Evolutionary conservation across 2,329 filamentous ascomycete genomes (phyloP).

Genomic region (Neonectria magnoliae): DNA sequence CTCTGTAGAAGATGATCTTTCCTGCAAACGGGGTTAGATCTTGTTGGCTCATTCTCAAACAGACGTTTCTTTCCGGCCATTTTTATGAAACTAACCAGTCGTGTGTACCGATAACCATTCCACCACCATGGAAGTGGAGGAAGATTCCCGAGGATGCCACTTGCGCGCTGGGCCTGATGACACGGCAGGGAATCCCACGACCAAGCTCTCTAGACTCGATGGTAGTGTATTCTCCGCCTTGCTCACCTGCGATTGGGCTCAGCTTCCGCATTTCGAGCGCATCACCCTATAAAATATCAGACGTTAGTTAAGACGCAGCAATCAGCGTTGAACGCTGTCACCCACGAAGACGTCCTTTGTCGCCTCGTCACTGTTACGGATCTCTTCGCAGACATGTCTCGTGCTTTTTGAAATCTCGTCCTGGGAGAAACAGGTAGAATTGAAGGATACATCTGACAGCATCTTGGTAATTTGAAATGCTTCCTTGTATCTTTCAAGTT

Average conservation of each 20-base stretch:
- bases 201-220: constrained; percentile 11
- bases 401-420: constrained; percentile 2
- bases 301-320: no score
- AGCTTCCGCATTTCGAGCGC: background rate
- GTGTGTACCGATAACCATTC: constrained; percentile 6
- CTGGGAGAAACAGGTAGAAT: background rate
- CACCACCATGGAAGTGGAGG: constrained; percentile 19
- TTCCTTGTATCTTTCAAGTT: background rate
- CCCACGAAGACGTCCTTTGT: constrained; percentile 5
- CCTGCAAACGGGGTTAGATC: background rate
- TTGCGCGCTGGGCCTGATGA: background rate
- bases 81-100: constrained; percentile 1
- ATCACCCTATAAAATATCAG: background rate
- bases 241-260: background rate
- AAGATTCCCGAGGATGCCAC: constrained; percentile 1
- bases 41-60: background rate
- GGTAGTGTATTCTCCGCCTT: constrained; percentile 3
- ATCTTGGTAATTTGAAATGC: background rate
- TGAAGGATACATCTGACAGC: constrained; percentile 16
- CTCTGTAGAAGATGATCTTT: constrained; percentile 18
- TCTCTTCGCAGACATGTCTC: background rate
- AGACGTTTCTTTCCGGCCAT: background rate
- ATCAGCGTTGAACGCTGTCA: background rate
- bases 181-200: constrained; percentile 5
- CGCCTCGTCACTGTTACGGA: constrained; percentile 8